Evolutionary conservation across 2,329 filamentous ascomycete genomes (phyloP).

Genomic region (Cordyceps militaris): DNA sequence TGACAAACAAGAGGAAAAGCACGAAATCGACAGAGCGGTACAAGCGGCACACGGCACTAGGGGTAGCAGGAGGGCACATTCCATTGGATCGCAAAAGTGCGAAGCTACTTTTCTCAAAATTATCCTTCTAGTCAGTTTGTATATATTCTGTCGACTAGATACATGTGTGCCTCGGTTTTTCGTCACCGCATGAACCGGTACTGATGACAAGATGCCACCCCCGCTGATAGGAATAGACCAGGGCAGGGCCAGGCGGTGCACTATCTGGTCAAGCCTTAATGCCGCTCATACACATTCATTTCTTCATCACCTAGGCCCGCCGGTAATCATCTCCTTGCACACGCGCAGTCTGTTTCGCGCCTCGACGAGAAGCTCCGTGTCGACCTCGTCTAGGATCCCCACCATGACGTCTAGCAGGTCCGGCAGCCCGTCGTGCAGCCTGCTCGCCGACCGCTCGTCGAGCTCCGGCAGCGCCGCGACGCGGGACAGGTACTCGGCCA

Average conservation of each 20-base stretch:
- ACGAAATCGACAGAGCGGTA: neutral
- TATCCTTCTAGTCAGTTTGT: too few relatives aligned
- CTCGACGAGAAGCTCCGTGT: conserved; percentile 68
- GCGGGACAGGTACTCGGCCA: conserved; percentile 46
- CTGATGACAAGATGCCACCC: too few relatives aligned
- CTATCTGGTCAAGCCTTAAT: too few relatives aligned
- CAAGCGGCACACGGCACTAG: neutral
- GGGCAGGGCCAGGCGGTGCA: too few relatives aligned
- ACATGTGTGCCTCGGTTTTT: too few relatives aligned
- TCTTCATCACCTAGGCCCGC: neutral
- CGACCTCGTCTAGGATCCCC: conserved; percentile 35
- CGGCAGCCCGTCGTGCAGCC: conserved; percentile 51
- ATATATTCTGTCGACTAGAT: too few relatives aligned
- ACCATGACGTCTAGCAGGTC: conserved; percentile 39
- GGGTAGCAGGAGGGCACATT: neutral
- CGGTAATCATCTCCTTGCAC: conserved; percentile 37
- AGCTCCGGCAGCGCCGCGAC: conserved; percentile 66
- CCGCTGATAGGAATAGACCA: too few relatives aligned
- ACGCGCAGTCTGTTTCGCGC: conserved; percentile 63
- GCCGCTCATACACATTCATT: too few relatives aligned
- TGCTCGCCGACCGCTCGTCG: conserved; percentile 57
- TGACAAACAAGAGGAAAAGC: too few relatives aligned
- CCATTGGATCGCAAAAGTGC: too few relatives aligned
- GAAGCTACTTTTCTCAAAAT: too few relatives aligned
- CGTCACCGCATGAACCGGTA: too few relatives aligned